Evolutionary conservation across 305 asterid species (phyloP), one percentile per base, ranked within the genome.

Genomic region (Fraxinus baroniana): DNA sequence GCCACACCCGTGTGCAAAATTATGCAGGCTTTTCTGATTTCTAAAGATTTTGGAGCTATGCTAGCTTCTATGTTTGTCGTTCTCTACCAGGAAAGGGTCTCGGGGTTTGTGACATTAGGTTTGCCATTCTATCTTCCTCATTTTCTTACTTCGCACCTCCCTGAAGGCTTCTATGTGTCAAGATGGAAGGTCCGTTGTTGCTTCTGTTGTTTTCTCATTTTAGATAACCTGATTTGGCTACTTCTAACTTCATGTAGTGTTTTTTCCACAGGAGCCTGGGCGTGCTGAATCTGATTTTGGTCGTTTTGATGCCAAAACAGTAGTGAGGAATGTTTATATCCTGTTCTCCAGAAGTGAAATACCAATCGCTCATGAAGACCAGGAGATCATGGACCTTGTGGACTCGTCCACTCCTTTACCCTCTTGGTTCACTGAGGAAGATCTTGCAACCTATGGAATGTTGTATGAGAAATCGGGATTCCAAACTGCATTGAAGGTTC

Each of bases 311-410:
- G 89, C 89, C 28, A 91, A 87, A 83, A 91, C 92, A 0, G 92
- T 93, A 2, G 93, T 93, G 39, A 90, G 83, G 86, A 93, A 91
- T 24, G 89, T 93, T 30, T 93, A 93, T 81, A 90, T 89, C 33
- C 84, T 93, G 72, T 93, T 93, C 91, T 88, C 97, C 76, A 84
- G 76, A 37, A 87, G 90, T 82, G 93, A 93, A 75, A 0, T 93
- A 41, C 94, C 93, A 4, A 78, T 83, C 76, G 97, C 94, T 17
- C 44, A 46, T 57, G 92, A 90, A 86, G 78, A 88, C 77, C 89
- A 93, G 83, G 94, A 93, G 81, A 88, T 91, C 84, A 87, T 93
- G 97, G 97, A 91, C 79, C 68, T 91, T 80, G 97, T 91, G 55
- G 93, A 90, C 49, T 86, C 89, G 9, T 86, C 92, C 5, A 73